Evolutionary conservation across 306 rosid species (phyloP).

Genomic region (Mimosa pudica): DNA sequence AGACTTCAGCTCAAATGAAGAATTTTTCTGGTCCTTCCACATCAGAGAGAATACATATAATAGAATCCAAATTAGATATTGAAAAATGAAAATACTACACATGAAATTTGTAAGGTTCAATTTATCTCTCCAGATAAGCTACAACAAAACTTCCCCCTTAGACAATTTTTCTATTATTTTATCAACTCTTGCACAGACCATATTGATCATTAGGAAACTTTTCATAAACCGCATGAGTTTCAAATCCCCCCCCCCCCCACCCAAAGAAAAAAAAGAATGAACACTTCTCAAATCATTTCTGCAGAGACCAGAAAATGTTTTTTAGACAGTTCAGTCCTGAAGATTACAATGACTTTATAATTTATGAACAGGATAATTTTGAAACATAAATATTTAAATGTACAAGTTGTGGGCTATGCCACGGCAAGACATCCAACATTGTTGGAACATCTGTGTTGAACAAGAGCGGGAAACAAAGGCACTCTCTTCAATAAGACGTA

Average conservation of each 20-base stretch:
- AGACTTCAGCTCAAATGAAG: slow-evolving; percentile 44
- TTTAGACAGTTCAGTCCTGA: not conserved
- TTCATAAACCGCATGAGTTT: not conserved
- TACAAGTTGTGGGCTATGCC: not conserved
- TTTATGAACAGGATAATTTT: not conserved
- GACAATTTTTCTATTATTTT: not conserved
- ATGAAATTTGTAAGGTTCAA: not conserved
- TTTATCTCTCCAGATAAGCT: not conserved
- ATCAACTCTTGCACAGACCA: not conserved
- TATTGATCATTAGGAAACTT: not conserved
- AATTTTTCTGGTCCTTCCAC: slow-evolving; percentile 44
- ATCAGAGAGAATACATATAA: slow-evolving; percentile 16
- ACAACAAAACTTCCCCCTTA: not conserved
- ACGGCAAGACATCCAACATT: not conserved
- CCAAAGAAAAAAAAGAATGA: too few species aligned
- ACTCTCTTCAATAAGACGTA: not conserved
- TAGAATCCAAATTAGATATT: slow-evolving; percentile 15
- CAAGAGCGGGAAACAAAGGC: not conserved
- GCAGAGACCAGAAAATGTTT: too few species aligned
- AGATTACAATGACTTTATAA: not conserved
- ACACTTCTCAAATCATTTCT: not conserved
- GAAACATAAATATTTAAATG: not conserved
- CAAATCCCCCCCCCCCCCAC: not conserved
- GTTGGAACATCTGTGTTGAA: not conserved
- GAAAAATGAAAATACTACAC: not conserved